Evolutionary conservation across 176 grass and related monocot genomes (phyloP).

Genomic region (Musa schizocarpa): DNA sequence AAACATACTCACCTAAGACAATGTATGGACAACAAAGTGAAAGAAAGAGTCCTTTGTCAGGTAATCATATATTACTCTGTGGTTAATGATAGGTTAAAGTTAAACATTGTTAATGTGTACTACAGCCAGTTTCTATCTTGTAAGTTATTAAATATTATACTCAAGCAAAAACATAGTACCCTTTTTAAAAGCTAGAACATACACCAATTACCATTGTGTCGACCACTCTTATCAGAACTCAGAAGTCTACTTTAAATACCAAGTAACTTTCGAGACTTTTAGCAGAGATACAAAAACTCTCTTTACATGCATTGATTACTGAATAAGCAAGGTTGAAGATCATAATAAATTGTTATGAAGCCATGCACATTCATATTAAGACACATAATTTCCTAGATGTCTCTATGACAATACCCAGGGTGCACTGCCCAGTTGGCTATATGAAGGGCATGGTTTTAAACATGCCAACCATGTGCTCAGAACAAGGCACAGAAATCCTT

Average conservation of each 20-base stretch:
- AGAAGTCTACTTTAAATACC: no score
- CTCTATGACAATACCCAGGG: background rate
- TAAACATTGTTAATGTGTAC: background rate
- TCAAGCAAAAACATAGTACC: no score
- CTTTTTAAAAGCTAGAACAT: background rate
- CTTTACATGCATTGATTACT: background rate
- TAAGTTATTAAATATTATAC: background rate
- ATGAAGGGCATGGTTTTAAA: background rate
- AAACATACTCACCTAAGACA: no score
- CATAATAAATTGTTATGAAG: background rate
- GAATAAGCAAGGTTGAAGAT: background rate
- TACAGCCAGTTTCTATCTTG: background rate
- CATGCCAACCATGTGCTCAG: background rate
- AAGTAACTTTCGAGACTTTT: background rate
- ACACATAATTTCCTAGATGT: background rate
- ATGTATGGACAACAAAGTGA: no score
- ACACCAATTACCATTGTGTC: background rate
- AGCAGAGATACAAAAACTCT: background rate
- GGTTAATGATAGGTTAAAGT: slow-evolving; percentile 7
- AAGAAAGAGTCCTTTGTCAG: no score
- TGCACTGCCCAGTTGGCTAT: background rate
- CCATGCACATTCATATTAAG: background rate
- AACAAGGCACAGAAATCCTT: background rate
- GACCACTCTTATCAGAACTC: no score
- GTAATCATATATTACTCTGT: no score